A percentile compares a stretch with the other conserved stretches of the same genome.
These are phyloP conservation scores for Gnomoniopsis sp. DNA, from an alignment of 2,329 filamentous ascomycete genomes.

Conservation along the genomic window DNA sequence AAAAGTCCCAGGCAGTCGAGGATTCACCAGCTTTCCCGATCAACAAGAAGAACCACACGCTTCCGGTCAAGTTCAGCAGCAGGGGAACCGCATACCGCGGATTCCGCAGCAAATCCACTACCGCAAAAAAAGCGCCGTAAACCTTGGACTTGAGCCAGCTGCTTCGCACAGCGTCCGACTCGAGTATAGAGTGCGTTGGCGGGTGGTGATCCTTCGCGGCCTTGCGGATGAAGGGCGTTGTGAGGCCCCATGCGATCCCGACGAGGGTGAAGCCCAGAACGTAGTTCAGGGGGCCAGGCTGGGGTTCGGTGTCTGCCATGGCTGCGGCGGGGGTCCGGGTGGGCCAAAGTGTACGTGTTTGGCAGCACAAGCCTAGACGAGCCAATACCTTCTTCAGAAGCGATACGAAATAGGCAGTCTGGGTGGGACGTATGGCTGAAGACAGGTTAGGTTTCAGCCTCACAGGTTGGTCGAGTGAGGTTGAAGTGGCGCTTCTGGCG, in stretches of 20 bases:
- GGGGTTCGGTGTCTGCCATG: conserved; percentile 18
- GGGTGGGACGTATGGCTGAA: neutral
- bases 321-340: neutral
- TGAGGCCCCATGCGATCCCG: conserved; percentile 88
- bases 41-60: conserved; percentile 93
- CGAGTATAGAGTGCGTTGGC: conserved; percentile 53
- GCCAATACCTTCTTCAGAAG: neutral
- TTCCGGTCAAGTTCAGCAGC: conserved; percentile 85
- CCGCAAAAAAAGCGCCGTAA: conserved; percentile 67
- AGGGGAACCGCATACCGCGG: conserved; percentile 83
- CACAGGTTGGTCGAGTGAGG: neutral
- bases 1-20: neutral
- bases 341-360: neutral
- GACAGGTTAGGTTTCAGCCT: neutral
- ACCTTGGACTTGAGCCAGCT: conserved; percentile 62
- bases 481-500: neutral
- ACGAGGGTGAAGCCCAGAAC: conserved; percentile 86
- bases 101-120: conserved; percentile 73
- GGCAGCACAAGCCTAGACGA: neutral
- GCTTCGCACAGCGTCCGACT: conserved; percentile 44
- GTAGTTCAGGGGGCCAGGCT: conserved; percentile 70
- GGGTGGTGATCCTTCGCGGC: conserved; percentile 75
- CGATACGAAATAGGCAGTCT: neutral
- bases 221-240: conserved; percentile 85
- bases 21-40: conserved; percentile 68